Percentiles rank a stretch among this genome's conserved stretches.
Conservation (phyloP, 1,139 yeast genomes). For the Lodderomyces elongisporus region DNA sequence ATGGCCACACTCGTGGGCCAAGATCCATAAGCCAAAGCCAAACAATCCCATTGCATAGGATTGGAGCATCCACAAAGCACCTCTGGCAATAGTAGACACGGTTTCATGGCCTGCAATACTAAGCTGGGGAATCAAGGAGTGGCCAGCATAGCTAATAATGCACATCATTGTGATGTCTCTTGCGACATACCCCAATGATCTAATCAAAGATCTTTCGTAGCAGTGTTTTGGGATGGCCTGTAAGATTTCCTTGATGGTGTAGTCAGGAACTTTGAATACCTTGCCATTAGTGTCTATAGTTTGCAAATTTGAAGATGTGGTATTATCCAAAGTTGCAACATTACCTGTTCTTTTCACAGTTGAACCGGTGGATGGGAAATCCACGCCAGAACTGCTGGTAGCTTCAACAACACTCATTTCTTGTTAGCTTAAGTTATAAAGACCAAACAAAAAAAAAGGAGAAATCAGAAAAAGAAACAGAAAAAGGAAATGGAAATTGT, state of each 20-base stretch:
- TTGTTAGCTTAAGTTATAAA: background rate
- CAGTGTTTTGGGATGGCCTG: constrained; percentile 73
- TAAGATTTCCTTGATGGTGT: constrained; percentile 66
- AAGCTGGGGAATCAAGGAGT: constrained; percentile 42
- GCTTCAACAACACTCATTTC: constrained; percentile 17
- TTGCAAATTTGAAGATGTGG: constrained; percentile 23
- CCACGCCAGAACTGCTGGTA: constrained; percentile 8
- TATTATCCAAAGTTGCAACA: constrained; percentile 16
- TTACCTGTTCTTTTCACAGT: constrained; percentile 21
- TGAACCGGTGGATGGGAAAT: constrained; percentile 2
- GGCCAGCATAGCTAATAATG: constrained; percentile 49
- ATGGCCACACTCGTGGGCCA: constrained; percentile 92
- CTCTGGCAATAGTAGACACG: constrained; percentile 23
- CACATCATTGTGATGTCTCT: constrained; percentile 57
- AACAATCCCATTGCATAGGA: constrained; percentile 54
- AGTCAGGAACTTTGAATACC: constrained; percentile 67
- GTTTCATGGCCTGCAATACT: constrained; percentile 19
- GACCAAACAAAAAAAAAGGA: constrained; percentile 4
- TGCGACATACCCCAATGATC: constrained; percentile 57
- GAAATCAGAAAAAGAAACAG: constrained; percentile 6
- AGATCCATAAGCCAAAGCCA: constrained; percentile 78
- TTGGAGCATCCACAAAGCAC: constrained; percentile 36
- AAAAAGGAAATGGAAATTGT: too few relatives aligned
- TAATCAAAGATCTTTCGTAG: constrained; percentile 57
- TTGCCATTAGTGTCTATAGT: constrained; percentile 60